phyloP scores from a whole-genome alignment of 352 stramenopile genomes.

The Labyrinthula sp. region DNA sequence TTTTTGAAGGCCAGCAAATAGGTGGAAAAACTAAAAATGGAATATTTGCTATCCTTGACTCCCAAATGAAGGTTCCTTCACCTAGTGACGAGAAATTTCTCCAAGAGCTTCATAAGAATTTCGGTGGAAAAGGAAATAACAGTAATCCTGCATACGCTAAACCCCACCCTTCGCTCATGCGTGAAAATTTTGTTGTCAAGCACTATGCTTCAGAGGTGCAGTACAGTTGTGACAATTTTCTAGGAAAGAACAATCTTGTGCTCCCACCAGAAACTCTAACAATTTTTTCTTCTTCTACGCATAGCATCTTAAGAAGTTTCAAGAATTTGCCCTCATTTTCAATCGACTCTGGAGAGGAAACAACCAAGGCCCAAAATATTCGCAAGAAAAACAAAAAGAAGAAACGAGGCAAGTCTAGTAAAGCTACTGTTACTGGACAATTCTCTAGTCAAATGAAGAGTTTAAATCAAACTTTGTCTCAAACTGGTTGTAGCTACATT shows the following conservation, averaged over 20 bases:
- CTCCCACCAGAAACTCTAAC: slow-evolving; percentile 47
- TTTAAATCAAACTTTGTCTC: slow-evolving; percentile 49
- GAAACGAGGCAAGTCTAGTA: no score
- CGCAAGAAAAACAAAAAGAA: no score
- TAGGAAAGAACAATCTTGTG: slow-evolving; percentile 58
- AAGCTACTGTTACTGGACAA: slow-evolving; percentile 52
- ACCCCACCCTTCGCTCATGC: slow-evolving; percentile 56
- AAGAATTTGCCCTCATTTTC: no score
- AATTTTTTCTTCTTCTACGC: slow-evolving; percentile 27
- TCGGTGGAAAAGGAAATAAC: slow-evolving; percentile 37
- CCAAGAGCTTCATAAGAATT: not conserved
- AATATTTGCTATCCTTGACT: slow-evolving; percentile 10
- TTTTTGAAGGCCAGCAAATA: slow-evolving; percentile 3
- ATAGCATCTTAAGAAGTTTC: no score
- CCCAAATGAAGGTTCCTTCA: slow-evolving; percentile 16
- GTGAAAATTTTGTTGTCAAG: slow-evolving; percentile 58
- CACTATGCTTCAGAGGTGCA: slow-evolving; percentile 59
- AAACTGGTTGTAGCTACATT: slow-evolving; percentile 58
- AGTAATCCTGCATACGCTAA: no score
- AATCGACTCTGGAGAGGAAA: no score
- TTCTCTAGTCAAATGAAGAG: slow-evolving; percentile 60
- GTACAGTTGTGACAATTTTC: slow-evolving; percentile 61
- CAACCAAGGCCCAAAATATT: no score
- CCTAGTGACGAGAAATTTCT: slow-evolving; percentile 21
- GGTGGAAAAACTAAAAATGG: slow-evolving; percentile 1